Evolutionary conservation across 306 rosid genomes (phyloP), one percentile per base, ranked within the genome.

Genomic region (Cicer arietinum): DNA sequence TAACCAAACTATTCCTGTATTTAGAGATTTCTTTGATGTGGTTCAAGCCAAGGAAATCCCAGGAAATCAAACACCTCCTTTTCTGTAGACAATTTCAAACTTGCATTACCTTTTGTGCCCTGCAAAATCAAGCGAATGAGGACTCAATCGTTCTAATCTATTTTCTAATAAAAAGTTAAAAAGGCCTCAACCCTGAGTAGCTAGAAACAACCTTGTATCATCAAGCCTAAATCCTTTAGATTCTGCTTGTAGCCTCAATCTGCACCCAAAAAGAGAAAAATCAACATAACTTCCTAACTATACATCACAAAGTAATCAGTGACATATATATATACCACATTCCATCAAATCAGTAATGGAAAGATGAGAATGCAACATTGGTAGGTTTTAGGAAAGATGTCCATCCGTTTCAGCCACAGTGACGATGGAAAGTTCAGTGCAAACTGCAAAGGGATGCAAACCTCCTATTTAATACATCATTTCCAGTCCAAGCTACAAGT

Each of bases 181-280:
- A 22, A 22, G 30, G 30, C 30, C 74, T 14, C 74, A 94, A 42
- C 96, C 89, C 7, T 78, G 83, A 16, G 88, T 86, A 7, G 91
- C 84, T 12, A 96, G 96, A 83, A 86, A 91, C 69, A 94, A 79
- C 45, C 98, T 96, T 7, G 94, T 90, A 71, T 91, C 98, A 69
- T 94, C 98, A 43, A 94, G 95, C 77, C 87, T 84, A 66, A 91
- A 94, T 77, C 97, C 98, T 83, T 91, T 91, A 42, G 98, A 82
- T 76, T 90, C 98, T 46, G 98, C 97, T 64, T 84, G 76, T 79
- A 90, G 77, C 84, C 97, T 91, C 85, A 94, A 85, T 84, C 98
- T 94, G 87, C 74, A 85, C 35, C 53, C 79, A 57, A 60, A 42
- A 14, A 14, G 16, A 14, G 16, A 14, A 14, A 14, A 14, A 14